Conservation (phyloP, 179 eudicot species). For the Gypsophila paniculata region DNA sequence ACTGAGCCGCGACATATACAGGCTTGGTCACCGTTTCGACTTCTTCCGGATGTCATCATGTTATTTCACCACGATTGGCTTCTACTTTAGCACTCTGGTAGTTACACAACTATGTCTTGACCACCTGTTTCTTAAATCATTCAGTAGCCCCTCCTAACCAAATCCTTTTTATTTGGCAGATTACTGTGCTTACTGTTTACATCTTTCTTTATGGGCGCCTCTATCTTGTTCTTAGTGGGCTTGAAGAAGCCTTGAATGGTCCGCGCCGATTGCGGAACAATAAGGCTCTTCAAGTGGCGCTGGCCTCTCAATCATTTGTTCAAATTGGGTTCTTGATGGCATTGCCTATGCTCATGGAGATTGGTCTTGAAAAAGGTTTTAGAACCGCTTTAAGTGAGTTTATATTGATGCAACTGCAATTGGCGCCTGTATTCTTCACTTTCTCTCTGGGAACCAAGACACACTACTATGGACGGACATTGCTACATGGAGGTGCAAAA, state of each 20-base stretch:
- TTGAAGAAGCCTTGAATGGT: constrained; percentile 55
- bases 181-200: constrained; percentile 85
- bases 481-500: constrained; percentile 91
- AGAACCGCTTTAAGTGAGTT: constrained; percentile 81
- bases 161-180: constrained; percentile 40
- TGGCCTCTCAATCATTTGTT: constrained; percentile 89
- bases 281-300: constrained; percentile 77
- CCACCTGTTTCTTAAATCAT: neutral
- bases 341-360: constrained; percentile 96
- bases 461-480: constrained; percentile 77
- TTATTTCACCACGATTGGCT: constrained; percentile 87
- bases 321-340: constrained; percentile 93
- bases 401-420: constrained; percentile 72
- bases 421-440: constrained; percentile 88
- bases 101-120: constrained; percentile 2
- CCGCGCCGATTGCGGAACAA: constrained; percentile 48
- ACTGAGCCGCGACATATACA: constrained; percentile 84
- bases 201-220: constrained; percentile 85
- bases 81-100: constrained; percentile 91
- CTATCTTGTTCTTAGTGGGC: constrained; percentile 86
- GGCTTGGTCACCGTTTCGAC: constrained; percentile 97
- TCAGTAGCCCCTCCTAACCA: constrained; percentile 8
- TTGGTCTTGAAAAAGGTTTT: constrained; percentile 84
- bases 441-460: constrained; percentile 89
- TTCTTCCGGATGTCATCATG: constrained; percentile 91